Evolutionary conservation across 495 filamentous ascomycete species (phyloP).

Genomic region (Penicillium bovifimosum): DNA sequence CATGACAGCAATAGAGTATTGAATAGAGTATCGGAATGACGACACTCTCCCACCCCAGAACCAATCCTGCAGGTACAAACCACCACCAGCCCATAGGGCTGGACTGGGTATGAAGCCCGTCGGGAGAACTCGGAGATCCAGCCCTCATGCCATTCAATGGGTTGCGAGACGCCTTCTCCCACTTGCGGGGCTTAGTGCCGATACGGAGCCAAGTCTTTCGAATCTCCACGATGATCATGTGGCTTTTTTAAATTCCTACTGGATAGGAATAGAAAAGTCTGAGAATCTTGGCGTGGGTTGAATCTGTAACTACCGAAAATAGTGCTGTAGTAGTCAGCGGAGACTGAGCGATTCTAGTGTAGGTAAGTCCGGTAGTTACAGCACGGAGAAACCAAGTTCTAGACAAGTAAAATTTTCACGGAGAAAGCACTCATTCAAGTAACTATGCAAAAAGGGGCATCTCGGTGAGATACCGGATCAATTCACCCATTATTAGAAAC

Average conservation of each 20-base stretch:
- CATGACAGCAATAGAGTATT: not conserved
- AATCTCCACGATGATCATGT: conserved; percentile 21
- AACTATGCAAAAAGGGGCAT: conserved; percentile 7
- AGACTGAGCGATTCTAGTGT: too few relatives aligned
- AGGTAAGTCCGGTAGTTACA: too few relatives aligned
- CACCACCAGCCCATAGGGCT: conserved; percentile 15
- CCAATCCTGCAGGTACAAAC: conserved; percentile 22
- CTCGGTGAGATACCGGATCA: conserved; percentile 12
- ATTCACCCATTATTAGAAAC: conserved; percentile 3
- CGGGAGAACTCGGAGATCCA: conserved; percentile 21
- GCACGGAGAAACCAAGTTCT: not conserved
- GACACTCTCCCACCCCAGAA: conserved; percentile 13
- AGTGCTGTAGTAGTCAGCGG: not conserved
- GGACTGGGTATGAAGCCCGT: not conserved
- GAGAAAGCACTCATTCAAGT: conserved; percentile 17
- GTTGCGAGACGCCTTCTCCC: not conserved
- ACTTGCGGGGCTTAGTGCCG: conserved; percentile 21
- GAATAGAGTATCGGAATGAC: not conserved
- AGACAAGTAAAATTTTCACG: conserved; percentile 10
- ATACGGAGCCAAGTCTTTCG: conserved; percentile 2
- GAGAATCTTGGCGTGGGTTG: not conserved
- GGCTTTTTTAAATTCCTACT: conserved; percentile 3
- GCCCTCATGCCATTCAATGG: conserved; percentile 16
- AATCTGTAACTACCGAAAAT: not conserved
- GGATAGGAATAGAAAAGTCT: not conserved